A percentile compares a stretch with the other conserved stretches of the same genome.
Evolutionary conservation across 805 yeast species (phyloP).

Genomic region (Komagataella phaffii): DNA sequence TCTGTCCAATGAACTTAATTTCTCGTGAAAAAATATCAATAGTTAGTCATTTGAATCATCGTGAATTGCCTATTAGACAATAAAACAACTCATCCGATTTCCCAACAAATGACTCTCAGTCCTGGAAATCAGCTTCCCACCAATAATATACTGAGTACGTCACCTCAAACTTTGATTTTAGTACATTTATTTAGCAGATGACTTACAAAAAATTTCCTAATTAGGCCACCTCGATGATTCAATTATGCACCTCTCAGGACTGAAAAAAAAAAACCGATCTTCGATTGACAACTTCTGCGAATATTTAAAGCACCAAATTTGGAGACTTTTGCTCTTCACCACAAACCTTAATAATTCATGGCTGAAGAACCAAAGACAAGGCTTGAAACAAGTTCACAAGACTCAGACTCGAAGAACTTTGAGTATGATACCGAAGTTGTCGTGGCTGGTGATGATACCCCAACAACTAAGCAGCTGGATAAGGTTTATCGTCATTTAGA

Average conservation of each 20-base stretch:
- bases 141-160: not conserved
- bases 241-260: not conserved
- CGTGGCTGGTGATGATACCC: not conserved
- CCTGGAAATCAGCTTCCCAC: not conserved
- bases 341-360: not conserved
- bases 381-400: not conserved
- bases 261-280: not conserved
- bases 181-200: not conserved
- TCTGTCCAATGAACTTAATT: not conserved
- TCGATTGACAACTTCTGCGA: not conserved
- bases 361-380: not conserved
- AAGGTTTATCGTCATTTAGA: conserved; percentile 51
- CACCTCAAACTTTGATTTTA: not conserved
- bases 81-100: not conserved
- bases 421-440: not conserved
- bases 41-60: not conserved
- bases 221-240: not conserved
- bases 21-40: not conserved
- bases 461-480: conserved; percentile 25
- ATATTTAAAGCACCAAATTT: not conserved
- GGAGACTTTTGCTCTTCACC: not conserved
- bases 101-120: not conserved
- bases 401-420: not conserved
- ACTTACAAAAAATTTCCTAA: not conserved
- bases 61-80: not conserved